Base-by-base conservation (phyloP, 176 grass and related monocot genomes). In the Phyllostachys edulis region DNA sequence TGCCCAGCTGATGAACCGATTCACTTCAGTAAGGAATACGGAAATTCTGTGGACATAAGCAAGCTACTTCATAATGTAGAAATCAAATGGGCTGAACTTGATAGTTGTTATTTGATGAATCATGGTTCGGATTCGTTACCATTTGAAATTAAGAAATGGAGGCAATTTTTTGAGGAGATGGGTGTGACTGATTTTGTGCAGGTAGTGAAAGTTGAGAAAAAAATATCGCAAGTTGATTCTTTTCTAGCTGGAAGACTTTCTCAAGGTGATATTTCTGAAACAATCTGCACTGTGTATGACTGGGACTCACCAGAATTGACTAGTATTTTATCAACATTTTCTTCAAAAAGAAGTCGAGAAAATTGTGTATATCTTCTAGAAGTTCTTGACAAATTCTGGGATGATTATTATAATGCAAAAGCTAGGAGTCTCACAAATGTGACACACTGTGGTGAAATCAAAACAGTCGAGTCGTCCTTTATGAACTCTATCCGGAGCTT, bases 171-270 rank as follows among this genome's bases (percentile, higher is more conserved):
- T 76, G 87, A 92, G 70, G 93, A 93, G 63, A 80, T 98, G 64
- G 93, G 96, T 42, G 85, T 93, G 41, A 95, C 93, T 87, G 96
- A 98, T 85, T 98, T 98, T 79, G 91, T 98, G 45, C 91, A 91
- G 87, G 83, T 95, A 79, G 87, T 84, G 80, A 67, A 79, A 68
- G 69, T 92, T 85, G 78, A 88, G 77, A 94, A 86, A 67, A 78
- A 60, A 39, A 74, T 56, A 16, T 63, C 79, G 5, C 87, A 88
- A 24, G 29, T 55, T 82, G 78, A 59, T 85, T 79, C 72, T 75
- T 54, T 79, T 77, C 36, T 78, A 68, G 67, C 40, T 71, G 70
- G 50, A 59, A 80, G 24, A 41, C 69, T 55, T 57, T 55, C 67
- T 55, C 78, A 79, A 77, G 50, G 68, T 26, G 63, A 67, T 81